phyloP scores from a whole-genome alignment of 2,329 filamentous ascomycete genomes.

The Fusarium scirpi region DNA sequence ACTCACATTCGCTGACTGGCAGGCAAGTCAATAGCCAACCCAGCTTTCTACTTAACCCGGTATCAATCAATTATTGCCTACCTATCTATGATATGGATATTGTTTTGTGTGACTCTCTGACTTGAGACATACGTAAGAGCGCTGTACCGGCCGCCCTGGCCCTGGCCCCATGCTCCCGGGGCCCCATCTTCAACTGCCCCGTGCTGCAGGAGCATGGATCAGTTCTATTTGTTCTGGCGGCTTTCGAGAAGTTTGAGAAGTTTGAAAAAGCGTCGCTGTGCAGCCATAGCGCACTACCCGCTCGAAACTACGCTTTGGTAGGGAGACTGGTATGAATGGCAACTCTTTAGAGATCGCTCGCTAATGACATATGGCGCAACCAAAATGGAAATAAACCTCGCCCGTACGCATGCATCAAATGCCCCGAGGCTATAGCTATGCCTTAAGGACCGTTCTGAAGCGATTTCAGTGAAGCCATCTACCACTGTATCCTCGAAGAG shows the following conservation, averaged over 20 bases:
- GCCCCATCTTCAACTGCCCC: conserved; percentile 42
- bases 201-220: conserved; percentile 43
- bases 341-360: neutral
- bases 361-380: neutral
- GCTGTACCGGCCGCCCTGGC: conserved; percentile 20
- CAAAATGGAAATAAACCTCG: neutral
- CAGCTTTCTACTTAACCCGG: neutral
- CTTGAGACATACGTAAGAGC: conserved; percentile 21
- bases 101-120: conserved; percentile 10
- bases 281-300: conserved; percentile 25
- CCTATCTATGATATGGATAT: neutral
- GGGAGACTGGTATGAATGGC: neutral
- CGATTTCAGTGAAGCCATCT: neutral
- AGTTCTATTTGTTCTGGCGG: conserved; percentile 42
- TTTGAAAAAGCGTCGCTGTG: conserved; percentile 7
- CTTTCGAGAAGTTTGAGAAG: conserved; percentile 48
- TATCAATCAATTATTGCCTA: neutral
- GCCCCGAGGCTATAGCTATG: neutral
- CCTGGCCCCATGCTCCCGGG: conserved; percentile 40
- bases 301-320: conserved; percentile 12
- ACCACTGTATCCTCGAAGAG: neutral
- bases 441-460: neutral
- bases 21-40: conserved; percentile 3
- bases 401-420: neutral
- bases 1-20: neutral